A percentile compares a stretch with the other conserved stretches of the same genome.
Evolutionary conservation across 495 filamentous ascomycete species (phyloP).

Genomic region (Neurospora sp.): DNA sequence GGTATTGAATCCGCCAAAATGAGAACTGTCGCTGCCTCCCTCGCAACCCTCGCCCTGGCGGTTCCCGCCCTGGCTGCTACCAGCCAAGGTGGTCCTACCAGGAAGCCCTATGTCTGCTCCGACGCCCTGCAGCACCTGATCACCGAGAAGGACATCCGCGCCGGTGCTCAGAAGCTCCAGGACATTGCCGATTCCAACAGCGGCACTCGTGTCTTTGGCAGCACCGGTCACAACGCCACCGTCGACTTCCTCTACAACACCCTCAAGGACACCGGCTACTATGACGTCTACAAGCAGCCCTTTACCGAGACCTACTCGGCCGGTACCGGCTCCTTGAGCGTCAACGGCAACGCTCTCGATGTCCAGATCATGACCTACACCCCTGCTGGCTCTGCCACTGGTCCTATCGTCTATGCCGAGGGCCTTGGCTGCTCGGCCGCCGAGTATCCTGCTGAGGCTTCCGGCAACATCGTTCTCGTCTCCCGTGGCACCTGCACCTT

Average conservation of each 20-base stretch:
- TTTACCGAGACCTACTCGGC: constrained; percentile 34
- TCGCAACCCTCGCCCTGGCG: background rate
- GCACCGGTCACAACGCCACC: constrained; percentile 51
- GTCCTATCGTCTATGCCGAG: constrained; percentile 34
- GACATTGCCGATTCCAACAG: constrained; percentile 26
- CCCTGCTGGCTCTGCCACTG: constrained; percentile 32
- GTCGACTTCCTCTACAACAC: constrained; percentile 50
- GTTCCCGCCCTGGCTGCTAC: background rate
- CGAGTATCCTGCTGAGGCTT: constrained; percentile 46
- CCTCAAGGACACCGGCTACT: constrained; percentile 42
- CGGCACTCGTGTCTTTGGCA: constrained; percentile 49
- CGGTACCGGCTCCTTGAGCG: constrained; percentile 23
- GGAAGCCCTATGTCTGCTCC: constrained; percentile 11
- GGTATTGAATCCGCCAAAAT: background rate
- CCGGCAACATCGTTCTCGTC: constrained; percentile 52
- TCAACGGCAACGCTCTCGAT: constrained; percentile 19
- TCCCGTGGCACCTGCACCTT: constrained; percentile 54
- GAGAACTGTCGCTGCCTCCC: background rate
- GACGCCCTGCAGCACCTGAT: constrained; percentile 21
- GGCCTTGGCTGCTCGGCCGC: constrained; percentile 46
- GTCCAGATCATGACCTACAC: constrained; percentile 30
- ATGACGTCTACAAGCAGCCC: constrained; percentile 48
- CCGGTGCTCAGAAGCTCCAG: constrained; percentile 35
- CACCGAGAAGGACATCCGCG: constrained; percentile 31
- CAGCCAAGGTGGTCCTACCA: background rate